phyloP scores from a whole-genome alignment of 345 rosid species.

The Arabidopsis suecica region DNA sequence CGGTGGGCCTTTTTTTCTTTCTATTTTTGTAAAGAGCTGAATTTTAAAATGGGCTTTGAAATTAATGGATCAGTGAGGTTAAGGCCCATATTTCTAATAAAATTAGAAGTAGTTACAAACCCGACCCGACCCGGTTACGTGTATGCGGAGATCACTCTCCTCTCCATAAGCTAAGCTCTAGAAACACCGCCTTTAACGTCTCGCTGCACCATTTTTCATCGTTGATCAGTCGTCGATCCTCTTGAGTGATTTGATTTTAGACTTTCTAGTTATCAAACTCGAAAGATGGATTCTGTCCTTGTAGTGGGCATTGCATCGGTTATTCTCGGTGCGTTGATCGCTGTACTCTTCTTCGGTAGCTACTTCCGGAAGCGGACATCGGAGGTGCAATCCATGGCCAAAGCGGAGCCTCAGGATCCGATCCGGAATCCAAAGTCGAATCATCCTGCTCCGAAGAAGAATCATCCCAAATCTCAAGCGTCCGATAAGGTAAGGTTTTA shows the following conservation, averaged over 20 bases:
- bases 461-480: conserved; percentile 70
- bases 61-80: background rate
- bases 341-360: conserved; percentile 71
- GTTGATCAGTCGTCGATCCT: conserved; percentile 4
- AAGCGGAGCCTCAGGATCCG: conserved; percentile 65
- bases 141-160: background rate
- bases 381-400: conserved; percentile 72
- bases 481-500: conserved; percentile 56
- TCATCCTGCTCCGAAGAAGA: conserved; percentile 54
- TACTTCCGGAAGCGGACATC: conserved; percentile 79
- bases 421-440: conserved; percentile 59
- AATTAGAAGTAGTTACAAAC: background rate
- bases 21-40: background rate
- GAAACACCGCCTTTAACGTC: conserved; percentile 33
- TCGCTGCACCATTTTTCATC: conserved; percentile 8
- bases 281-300: conserved; percentile 68
- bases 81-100: too few species aligned
- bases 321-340: conserved; percentile 69
- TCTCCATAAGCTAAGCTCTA: background rate
- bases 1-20: too few species aligned
- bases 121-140: conserved; percentile 19
- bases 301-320: conserved; percentile 58
- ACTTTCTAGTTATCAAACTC: background rate
- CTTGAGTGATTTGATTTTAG: conserved; percentile 2
- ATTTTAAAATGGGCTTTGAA: background rate